Conservation (phyloP, 2,329 filamentous ascomycete genomes). For the Grosmannia clavigera region DNA sequence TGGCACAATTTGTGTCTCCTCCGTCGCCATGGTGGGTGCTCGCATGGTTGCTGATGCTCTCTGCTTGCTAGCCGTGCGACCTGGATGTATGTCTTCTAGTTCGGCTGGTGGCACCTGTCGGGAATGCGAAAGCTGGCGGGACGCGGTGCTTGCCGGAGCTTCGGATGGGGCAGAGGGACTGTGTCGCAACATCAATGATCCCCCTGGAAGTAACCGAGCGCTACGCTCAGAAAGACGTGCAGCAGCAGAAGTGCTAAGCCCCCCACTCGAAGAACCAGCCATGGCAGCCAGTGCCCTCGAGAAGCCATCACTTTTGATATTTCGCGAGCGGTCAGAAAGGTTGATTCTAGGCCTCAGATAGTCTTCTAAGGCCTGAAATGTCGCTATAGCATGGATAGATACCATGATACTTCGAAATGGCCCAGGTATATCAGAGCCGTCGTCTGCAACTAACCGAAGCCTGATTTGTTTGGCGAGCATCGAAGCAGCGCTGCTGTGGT, state of each 20-base stretch:
- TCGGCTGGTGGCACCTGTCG: background rate
- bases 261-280: conserved; percentile 52
- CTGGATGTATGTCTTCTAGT: conserved; percentile 16
- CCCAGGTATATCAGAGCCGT: conserved; percentile 78
- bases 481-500: conserved; percentile 78
- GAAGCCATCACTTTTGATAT: conserved; percentile 47
- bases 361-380: conserved; percentile 92
- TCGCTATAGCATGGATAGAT: conserved; percentile 94
- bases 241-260: conserved; percentile 33
- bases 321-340: conserved; percentile 60
- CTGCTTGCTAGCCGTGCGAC: conserved; percentile 32
- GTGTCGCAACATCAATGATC: conserved; percentile 20
- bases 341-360: conserved; percentile 86
- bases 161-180: conserved; percentile 21
- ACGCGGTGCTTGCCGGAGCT: background rate
- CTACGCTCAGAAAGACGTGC: conserved; percentile 32
- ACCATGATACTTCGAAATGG: conserved; percentile 93
- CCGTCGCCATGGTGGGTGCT: conserved; percentile 9
- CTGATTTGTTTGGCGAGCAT: conserved; percentile 96
- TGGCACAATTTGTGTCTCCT: conserved; percentile 27
- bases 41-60: conserved; percentile 12
- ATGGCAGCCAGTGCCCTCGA: conserved; percentile 63
- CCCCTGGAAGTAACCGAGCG: conserved; percentile 13
- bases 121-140: background rate
- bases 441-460: conserved; percentile 77